Conservation (phyloP, 352 stramenopile species). For the Phytophthora pseudosyringae region DNA sequence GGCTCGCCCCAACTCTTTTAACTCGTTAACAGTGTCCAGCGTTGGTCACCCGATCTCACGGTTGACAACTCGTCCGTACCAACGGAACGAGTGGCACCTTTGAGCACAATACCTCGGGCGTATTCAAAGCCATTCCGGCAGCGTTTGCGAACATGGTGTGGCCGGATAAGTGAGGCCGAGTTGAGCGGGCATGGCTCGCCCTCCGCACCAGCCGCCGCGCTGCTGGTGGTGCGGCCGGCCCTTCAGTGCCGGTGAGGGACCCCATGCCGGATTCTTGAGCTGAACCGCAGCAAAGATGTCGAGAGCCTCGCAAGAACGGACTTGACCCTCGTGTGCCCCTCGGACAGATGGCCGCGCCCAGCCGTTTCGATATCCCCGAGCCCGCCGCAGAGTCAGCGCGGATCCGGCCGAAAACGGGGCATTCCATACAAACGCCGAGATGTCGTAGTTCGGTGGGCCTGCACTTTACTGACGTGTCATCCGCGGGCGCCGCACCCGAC, state of each 20-base stretch:
- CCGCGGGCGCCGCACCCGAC: constrained; percentile 12
- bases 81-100: constrained; percentile 11
- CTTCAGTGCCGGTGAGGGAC: not conserved
- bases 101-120: constrained; percentile 12
- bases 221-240: constrained; percentile 3
- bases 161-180: not conserved
- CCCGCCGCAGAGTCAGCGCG: constrained; percentile 13
- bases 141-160: constrained; percentile 7
- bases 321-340: constrained; percentile 15
- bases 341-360: constrained; percentile 7
- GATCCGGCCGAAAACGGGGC: constrained; percentile 7
- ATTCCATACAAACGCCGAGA: constrained; percentile 27
- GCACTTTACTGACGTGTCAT: constrained; percentile 32
- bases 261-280: constrained; percentile 14
- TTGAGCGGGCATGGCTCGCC: not conserved
- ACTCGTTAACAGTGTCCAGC: not conserved
- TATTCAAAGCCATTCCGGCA: constrained; percentile 5
- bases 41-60: not conserved
- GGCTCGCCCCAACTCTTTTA: not conserved
- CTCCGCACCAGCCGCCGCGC: not conserved
- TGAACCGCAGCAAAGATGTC: constrained; percentile 9
- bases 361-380: constrained; percentile 20
- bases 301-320: not conserved
- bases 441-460: constrained; percentile 23
- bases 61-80: not conserved